Percentiles rank a stretch among this genome's conserved stretches.
These are phyloP conservation scores for Senna siamea DNA, from an alignment of 306 rosid genomes.

Conservation along the genomic window DNA sequence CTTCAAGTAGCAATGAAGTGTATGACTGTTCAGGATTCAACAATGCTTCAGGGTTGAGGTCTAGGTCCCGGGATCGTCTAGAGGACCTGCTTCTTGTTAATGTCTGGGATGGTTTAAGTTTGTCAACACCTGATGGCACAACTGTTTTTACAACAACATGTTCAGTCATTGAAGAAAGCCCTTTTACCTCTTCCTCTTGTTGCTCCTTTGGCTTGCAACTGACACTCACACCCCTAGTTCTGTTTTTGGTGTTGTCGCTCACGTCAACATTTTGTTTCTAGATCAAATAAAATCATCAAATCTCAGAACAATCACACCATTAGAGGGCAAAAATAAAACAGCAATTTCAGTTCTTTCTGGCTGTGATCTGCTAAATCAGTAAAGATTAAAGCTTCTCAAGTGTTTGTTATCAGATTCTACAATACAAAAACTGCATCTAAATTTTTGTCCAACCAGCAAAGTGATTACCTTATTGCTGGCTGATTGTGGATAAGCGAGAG, in stretches of 20 bases:
- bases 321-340: neutral
- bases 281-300: slow-evolving; percentile 27
- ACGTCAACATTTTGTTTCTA: slow-evolving; percentile 65
- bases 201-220: slow-evolving; percentile 48
- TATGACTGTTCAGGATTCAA: slow-evolving; percentile 60
- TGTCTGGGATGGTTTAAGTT: slow-evolving; percentile 55
- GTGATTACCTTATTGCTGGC: slow-evolving; percentile 45
- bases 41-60: slow-evolving; percentile 64
- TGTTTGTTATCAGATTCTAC: no score
- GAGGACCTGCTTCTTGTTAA: slow-evolving; percentile 84
- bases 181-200: slow-evolving; percentile 47
- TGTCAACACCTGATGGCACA: slow-evolving; percentile 52
- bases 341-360: neutral
- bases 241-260: slow-evolving; percentile 41
- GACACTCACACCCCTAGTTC: slow-evolving; percentile 36
- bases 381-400: neutral
- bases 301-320: neutral
- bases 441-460: no score
- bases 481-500: slow-evolving; percentile 56
- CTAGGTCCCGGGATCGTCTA: slow-evolving; percentile 84
- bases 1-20: slow-evolving; percentile 74
- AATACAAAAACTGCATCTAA: no score
- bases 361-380: neutral
- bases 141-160: slow-evolving; percentile 44
- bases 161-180: slow-evolving; percentile 34